Evolutionary conservation across 2,329 filamentous ascomycete genomes (phyloP).

Genomic region (Epichloe typhina): DNA sequence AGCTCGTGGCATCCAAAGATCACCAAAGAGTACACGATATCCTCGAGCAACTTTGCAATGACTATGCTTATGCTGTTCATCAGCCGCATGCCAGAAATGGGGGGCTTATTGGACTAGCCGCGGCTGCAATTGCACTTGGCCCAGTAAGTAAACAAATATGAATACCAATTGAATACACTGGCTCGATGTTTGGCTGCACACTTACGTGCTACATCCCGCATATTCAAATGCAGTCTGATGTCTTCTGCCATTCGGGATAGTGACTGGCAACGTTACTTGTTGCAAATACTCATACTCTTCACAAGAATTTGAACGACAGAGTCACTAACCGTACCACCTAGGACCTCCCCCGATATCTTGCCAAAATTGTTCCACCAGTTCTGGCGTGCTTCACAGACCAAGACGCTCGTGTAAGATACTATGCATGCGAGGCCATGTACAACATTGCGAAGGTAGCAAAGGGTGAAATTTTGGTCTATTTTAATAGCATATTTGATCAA

Average conservation of each 20-base stretch:
- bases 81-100: conserved; percentile 90
- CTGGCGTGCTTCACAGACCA: conserved; percentile 96
- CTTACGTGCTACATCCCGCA: neutral
- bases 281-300: neutral
- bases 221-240: neutral
- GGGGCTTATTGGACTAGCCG: conserved; percentile 91
- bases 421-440: conserved; percentile 99
- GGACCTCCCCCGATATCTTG: conserved; percentile 84
- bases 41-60: conserved; percentile 90
- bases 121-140: conserved; percentile 88
- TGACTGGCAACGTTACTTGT: neutral
- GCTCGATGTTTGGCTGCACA: neutral
- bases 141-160: conserved; percentile 45
- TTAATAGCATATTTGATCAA: conserved; percentile 97
- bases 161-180: neutral
- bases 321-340: conserved; percentile 23
- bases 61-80: conserved; percentile 94
- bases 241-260: neutral
- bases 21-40: conserved; percentile 72
- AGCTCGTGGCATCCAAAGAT: conserved; percentile 64
- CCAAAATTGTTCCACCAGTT: conserved; percentile 90
- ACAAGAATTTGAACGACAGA: neutral
- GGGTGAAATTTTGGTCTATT: conserved; percentile 91
- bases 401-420: conserved; percentile 93
- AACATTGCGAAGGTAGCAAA: conserved; percentile 99